phyloP scores from a whole-genome alignment of 148 eudicot species.

The Cornus controversa region DNA sequence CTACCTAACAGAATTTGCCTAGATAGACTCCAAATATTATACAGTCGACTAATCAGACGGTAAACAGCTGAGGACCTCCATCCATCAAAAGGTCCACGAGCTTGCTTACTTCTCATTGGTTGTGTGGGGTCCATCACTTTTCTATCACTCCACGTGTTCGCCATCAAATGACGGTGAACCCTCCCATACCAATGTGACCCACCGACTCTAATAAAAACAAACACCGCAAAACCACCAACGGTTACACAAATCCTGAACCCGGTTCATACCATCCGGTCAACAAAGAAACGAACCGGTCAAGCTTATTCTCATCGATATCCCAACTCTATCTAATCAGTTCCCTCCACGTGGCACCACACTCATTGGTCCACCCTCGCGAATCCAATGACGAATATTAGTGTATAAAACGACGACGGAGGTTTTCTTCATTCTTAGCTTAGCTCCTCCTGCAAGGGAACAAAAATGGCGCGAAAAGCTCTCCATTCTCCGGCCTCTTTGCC shows the following conservation, averaged over 20 bases:
- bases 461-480: constrained; percentile 49
- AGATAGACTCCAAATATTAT: neutral
- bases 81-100: neutral
- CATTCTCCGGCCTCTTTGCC: constrained; percentile 19
- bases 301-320: constrained; percentile 27
- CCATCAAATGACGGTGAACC: constrained; percentile 17
- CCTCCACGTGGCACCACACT: constrained; percentile 27
- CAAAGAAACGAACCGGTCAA: constrained; percentile 20
- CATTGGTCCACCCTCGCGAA: constrained; percentile 24
- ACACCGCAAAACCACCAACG: neutral
- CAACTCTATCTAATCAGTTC: constrained; percentile 20
- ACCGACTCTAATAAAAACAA: neutral
- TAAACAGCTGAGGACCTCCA: neutral
- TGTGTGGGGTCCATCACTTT: constrained; percentile 6
- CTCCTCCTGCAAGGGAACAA: neutral
- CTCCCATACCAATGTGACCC: neutral
- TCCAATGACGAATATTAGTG: constrained; percentile 35
- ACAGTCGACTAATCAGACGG: neutral
- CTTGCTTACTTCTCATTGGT: neutral
- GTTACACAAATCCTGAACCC: neutral
- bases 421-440: constrained; percentile 8
- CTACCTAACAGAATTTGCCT: neutral
- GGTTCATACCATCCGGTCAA: constrained; percentile 19
- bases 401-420: constrained; percentile 8
- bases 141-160: constrained; percentile 11